phyloP scores from a whole-genome alignment of 139 green algal species.

The Chlorella sp. region DNA sequence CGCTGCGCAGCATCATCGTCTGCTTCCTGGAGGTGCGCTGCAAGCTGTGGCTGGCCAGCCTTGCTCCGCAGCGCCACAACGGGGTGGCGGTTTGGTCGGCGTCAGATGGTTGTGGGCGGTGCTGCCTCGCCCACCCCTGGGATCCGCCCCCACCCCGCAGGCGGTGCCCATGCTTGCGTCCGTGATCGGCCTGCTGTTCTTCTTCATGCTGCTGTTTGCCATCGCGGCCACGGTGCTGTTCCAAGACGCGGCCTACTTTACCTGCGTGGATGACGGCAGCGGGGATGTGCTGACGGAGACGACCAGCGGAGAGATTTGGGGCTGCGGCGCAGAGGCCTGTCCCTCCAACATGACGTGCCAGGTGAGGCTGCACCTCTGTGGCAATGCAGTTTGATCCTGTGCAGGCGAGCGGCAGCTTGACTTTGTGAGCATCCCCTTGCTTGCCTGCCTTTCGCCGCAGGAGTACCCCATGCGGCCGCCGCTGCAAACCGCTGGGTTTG shows the following conservation, averaged over 20 bases:
- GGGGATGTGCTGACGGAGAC: slow-evolving; percentile 13
- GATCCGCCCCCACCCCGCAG: slow-evolving; percentile 45
- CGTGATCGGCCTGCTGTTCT: slow-evolving; percentile 67
- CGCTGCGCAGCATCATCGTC: slow-evolving; percentile 72
- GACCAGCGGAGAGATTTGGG: slow-evolving; percentile 3
- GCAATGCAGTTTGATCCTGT: no score
- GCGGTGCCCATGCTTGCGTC: slow-evolving; percentile 73
- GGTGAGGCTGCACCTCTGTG: slow-evolving; percentile 37
- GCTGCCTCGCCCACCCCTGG: no score
- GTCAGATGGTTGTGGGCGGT: background rate
- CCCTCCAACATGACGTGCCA: slow-evolving; percentile 57
- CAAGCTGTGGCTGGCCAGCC: background rate
- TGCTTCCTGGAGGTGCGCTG: slow-evolving; percentile 73
- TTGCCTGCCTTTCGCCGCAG: no score
- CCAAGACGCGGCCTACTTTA: slow-evolving; percentile 31
- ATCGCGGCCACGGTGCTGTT: slow-evolving; percentile 55
- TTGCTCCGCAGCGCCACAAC: no score
- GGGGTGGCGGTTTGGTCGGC: no score
- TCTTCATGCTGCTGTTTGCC: slow-evolving; percentile 80
- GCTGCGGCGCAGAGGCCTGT: slow-evolving; percentile 55
- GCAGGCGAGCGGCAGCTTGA: no score
- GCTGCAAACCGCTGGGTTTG: slow-evolving; percentile 65
- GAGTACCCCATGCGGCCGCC: slow-evolving; percentile 1
- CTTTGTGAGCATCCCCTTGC: no score
- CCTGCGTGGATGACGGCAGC: slow-evolving; percentile 49